A percentile compares a stretch with the other conserved stretches of the same genome.
Conservation (phyloP, 2,329 filamentous ascomycete species). For the Neonectria sp. region DNA sequence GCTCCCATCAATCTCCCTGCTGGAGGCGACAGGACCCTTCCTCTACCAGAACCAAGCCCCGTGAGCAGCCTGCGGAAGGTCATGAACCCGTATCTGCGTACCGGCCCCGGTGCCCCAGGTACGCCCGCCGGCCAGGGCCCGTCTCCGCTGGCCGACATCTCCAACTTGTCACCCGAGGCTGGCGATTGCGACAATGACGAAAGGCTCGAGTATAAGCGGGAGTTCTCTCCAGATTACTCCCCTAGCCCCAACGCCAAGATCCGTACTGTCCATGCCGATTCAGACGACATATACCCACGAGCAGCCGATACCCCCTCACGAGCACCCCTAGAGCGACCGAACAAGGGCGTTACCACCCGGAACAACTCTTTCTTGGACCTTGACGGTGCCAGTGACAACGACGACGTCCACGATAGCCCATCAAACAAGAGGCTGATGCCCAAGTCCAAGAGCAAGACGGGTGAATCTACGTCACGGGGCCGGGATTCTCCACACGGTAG, state of each 20-base stretch:
- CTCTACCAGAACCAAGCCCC: slow-evolving; percentile 69
- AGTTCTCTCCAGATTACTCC: slow-evolving; percentile 84
- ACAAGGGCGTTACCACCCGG: slow-evolving; percentile 50
- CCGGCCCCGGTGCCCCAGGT: slow-evolving; percentile 47
- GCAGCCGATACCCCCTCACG: slow-evolving; percentile 54
- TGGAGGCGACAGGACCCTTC: slow-evolving; percentile 49
- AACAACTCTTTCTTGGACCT: slow-evolving; percentile 67
- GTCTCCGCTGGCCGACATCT: slow-evolving; percentile 44
- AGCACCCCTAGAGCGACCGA: slow-evolving; percentile 50
- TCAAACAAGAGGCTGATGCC: slow-evolving; percentile 31
- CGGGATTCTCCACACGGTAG: slow-evolving; percentile 29
- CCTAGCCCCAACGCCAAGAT: slow-evolving; percentile 81
- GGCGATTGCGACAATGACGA: slow-evolving; percentile 36
- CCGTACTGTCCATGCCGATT: slow-evolving; percentile 70
- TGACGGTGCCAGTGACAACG: slow-evolving; percentile 64
- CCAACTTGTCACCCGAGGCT: slow-evolving; percentile 42
- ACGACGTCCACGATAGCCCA: slow-evolving; percentile 51
- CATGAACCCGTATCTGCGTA: slow-evolving; percentile 85
- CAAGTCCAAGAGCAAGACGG: slow-evolving; percentile 27
- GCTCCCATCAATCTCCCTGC: slow-evolving; percentile 52
- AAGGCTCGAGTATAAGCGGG: slow-evolving; percentile 61
- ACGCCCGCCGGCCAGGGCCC: slow-evolving; percentile 47
- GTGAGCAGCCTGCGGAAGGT: slow-evolving; percentile 87
- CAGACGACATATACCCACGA: slow-evolving; percentile 47
- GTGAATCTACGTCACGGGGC: slow-evolving; percentile 1